phyloP scores from a whole-genome alignment of 1,139 yeast species.

The Geotrichum reessii region DNA sequence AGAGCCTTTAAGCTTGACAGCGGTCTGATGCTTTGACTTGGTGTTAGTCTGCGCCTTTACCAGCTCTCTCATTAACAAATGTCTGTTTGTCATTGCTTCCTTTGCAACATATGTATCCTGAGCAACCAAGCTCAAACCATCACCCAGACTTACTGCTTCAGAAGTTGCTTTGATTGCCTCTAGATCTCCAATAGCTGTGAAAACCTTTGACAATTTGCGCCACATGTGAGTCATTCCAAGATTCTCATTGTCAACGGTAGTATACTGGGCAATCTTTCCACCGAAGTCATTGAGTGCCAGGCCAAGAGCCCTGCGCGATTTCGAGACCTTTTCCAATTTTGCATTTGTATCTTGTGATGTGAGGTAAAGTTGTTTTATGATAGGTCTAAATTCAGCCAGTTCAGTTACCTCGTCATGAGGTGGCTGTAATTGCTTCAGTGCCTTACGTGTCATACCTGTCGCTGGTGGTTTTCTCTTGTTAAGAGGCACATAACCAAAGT shows the following conservation, averaged over 20 bases:
- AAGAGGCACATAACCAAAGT: conserved; percentile 55
- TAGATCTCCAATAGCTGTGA: conserved; percentile 68
- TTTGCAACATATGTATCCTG: conserved; percentile 82
- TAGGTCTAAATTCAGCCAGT: conserved; percentile 78
- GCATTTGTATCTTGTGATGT: conserved; percentile 52
- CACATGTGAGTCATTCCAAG: conserved; percentile 79
- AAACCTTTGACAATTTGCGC: conserved; percentile 66
- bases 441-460: conserved; percentile 79
- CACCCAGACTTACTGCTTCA: conserved; percentile 72
- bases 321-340: conserved; percentile 51
- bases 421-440: conserved; percentile 83
- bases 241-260: conserved; percentile 48
- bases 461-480: conserved; percentile 51
- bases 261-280: conserved; percentile 46
- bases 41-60: conserved; percentile 73
- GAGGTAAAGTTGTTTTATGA: conserved; percentile 71
- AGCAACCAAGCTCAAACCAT: conserved; percentile 58
- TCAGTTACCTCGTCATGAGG: conserved; percentile 85
- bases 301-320: conserved; percentile 52
- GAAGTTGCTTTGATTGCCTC: conserved; percentile 67
- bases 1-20: conserved; percentile 68
- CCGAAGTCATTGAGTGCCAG: conserved; percentile 61
- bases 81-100: conserved; percentile 89
- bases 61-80: conserved; percentile 83
- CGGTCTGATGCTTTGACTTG: conserved; percentile 62